phyloP scores from a whole-genome alignment of 2,329 filamentous ascomycete genomes.

The Fusarium oligoseptatum region DNA sequence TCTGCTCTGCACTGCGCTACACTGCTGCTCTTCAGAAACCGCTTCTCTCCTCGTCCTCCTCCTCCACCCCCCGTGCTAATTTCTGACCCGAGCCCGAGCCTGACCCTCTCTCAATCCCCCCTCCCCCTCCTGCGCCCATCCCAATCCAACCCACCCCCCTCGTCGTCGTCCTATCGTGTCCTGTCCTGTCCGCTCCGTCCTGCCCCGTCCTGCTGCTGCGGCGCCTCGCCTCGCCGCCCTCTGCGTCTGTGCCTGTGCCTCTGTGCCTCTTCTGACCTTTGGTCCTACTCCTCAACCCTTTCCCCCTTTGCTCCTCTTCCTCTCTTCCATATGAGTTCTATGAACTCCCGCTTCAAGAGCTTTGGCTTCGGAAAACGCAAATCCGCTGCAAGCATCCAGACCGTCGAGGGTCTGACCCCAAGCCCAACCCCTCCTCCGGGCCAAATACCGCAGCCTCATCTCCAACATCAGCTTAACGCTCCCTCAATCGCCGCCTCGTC shows the following conservation, averaged over 20 bases:
- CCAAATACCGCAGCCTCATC: slow-evolving; percentile 67
- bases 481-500: slow-evolving; percentile 56
- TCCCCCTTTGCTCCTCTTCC: slow-evolving; percentile 44
- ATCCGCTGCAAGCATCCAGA: slow-evolving; percentile 73
- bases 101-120: slow-evolving; percentile 32
- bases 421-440: slow-evolving; percentile 53
- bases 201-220: slow-evolving; percentile 35
- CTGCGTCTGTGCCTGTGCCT: slow-evolving; percentile 29
- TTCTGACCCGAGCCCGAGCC: slow-evolving; percentile 44
- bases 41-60: slow-evolving; percentile 15
- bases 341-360: slow-evolving; percentile 84
- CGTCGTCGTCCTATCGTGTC: slow-evolving; percentile 28
- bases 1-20: background rate
- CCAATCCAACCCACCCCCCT: slow-evolving; percentile 38
- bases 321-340: slow-evolving; percentile 75
- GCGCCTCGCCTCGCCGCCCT: slow-evolving; percentile 39
- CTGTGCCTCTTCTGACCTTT: slow-evolving; percentile 41
- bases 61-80: slow-evolving; percentile 40
- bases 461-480: slow-evolving; percentile 55
- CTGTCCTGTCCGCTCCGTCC: slow-evolving; percentile 31
- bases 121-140: no score
- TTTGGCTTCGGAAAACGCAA: slow-evolving; percentile 86
- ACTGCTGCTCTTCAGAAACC: slow-evolving; percentile 7
- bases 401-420: slow-evolving; percentile 57
- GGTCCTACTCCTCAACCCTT: slow-evolving; percentile 46